These are phyloP conservation scores for Pythium graminicola DNA, from an alignment of 352 stramenopile genomes.

Conservation along the genomic window DNA sequence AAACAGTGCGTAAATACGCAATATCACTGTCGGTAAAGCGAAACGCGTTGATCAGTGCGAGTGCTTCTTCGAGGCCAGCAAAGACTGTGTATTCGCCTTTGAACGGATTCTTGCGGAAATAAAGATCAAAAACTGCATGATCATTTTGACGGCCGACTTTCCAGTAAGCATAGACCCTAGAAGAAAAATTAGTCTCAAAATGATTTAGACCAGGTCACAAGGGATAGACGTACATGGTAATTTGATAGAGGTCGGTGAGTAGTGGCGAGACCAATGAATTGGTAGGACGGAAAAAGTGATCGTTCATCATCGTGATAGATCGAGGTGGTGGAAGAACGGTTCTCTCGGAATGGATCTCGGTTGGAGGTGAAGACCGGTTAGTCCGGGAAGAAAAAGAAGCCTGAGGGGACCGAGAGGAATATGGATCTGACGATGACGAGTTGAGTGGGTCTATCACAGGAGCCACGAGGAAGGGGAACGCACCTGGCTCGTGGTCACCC, in stretches of 20 bases:
- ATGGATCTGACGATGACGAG: constrained; percentile 11
- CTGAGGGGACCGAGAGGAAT: constrained; percentile 2
- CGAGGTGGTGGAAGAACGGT: too few relatives aligned
- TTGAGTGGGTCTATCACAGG: constrained; percentile 1
- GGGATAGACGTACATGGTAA: constrained; percentile 64
- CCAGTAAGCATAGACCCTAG: constrained; percentile 99
- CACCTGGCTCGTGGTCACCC: constrained; percentile 7
- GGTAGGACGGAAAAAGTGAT: constrained; percentile 58
- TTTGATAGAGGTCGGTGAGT: constrained; percentile 98
- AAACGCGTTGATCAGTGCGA: constrained; percentile 93
- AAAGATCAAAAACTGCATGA: constrained; percentile 93
- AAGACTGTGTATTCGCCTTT: constrained; percentile 96
- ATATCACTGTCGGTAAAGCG: constrained; percentile 93
- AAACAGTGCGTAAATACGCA: constrained; percentile 86
- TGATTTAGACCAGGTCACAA: not conserved
- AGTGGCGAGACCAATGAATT: constrained; percentile 94
- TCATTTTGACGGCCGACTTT: constrained; percentile 93
- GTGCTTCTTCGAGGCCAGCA: constrained; percentile 86
- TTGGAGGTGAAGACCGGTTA: not conserved
- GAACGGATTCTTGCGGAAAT: constrained; percentile 99
- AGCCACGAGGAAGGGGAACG: not conserved
- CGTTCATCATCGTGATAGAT: constrained; percentile 30
- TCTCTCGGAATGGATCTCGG: too few relatives aligned
- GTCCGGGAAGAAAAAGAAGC: constrained; percentile 4
- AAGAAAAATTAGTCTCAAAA: too few relatives aligned